Conservation (phyloP, 257 asterid genomes). For the Nicotiana tomentosiformis region DNA sequence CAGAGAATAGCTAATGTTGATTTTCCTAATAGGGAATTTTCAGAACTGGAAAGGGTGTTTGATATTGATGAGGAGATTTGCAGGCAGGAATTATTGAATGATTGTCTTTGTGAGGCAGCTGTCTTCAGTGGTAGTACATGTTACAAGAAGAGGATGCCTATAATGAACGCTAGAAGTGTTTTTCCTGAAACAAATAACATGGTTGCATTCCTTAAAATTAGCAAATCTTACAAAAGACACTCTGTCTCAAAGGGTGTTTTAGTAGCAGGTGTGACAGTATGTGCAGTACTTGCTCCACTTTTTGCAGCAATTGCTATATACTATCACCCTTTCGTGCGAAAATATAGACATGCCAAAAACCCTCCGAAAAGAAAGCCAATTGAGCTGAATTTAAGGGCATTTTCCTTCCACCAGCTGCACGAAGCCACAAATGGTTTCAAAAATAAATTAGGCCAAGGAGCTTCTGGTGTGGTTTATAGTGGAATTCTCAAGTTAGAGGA, state of each 20-base stretch:
- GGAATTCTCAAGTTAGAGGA: conserved; percentile 33
- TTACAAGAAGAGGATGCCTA: conserved; percentile 13
- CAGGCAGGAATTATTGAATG: conserved; percentile 2
- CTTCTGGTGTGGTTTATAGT: conserved; percentile 41
- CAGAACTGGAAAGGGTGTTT: conserved; percentile 4
- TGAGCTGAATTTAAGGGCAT: conserved; percentile 11
- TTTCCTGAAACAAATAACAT: neutral
- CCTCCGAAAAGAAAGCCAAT: neutral
- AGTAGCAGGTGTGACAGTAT: neutral
- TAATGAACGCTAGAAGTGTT: neutral
- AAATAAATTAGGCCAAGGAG: conserved; percentile 50
- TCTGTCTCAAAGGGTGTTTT: neutral
- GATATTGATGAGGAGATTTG: neutral
- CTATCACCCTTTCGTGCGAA: neutral
- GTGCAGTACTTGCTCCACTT: neutral
- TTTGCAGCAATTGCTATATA: neutral
- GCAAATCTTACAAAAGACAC: neutral
- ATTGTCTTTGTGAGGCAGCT: conserved; percentile 15
- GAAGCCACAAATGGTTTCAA: conserved; percentile 42
- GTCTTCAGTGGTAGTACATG: neutral
- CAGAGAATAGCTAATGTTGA: neutral
- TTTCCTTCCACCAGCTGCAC: conserved; percentile 28
- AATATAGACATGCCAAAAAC: neutral
- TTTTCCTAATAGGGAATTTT: neutral
- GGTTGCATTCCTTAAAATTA: conserved; percentile 11